Conservation (phyloP, 306 rosid species). For the Alnus rubra region DNA sequence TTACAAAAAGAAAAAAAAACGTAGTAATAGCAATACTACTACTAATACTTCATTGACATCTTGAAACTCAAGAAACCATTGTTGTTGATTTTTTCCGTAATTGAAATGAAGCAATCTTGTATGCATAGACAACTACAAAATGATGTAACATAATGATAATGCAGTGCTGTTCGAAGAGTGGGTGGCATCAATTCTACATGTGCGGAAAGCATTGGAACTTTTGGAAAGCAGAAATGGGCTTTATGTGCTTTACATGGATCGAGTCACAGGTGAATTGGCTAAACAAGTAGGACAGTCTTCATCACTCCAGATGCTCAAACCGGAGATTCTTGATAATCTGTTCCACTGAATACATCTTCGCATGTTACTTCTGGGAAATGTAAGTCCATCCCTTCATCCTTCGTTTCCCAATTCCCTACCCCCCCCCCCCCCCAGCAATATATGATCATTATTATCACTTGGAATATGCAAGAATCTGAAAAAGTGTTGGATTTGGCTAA, state of each 20-base stretch:
- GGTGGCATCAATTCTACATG: constrained; percentile 68
- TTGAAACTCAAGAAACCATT: not conserved
- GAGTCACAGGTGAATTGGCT: constrained; percentile 68
- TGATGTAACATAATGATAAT: constrained; percentile 21
- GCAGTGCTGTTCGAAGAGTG: constrained; percentile 83
- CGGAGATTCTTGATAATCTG: constrained; percentile 51
- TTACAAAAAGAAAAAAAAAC: not conserved
- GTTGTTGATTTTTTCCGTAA: not conserved
- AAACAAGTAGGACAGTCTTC: constrained; percentile 49
- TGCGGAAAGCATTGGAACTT: constrained; percentile 68
- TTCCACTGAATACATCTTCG: constrained; percentile 35
- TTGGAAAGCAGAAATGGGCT: constrained; percentile 91
- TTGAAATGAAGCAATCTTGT: not conserved
- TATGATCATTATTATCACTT: not conserved
- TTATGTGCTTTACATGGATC: constrained; percentile 74
- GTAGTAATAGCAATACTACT: not conserved
- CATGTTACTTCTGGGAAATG: not conserved
- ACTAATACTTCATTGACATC: not conserved
- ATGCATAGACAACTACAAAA: constrained; percentile 18
- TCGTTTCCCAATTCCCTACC: not conserved
- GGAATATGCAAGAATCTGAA: not conserved
- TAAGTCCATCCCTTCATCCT: constrained; percentile 5
- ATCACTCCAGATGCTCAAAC: constrained; percentile 56
- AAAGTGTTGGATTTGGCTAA: not conserved
- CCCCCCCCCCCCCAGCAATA: not conserved